Base-by-base conservation (phyloP, 305 asterid species). In the Salvia sclarea region DNA sequence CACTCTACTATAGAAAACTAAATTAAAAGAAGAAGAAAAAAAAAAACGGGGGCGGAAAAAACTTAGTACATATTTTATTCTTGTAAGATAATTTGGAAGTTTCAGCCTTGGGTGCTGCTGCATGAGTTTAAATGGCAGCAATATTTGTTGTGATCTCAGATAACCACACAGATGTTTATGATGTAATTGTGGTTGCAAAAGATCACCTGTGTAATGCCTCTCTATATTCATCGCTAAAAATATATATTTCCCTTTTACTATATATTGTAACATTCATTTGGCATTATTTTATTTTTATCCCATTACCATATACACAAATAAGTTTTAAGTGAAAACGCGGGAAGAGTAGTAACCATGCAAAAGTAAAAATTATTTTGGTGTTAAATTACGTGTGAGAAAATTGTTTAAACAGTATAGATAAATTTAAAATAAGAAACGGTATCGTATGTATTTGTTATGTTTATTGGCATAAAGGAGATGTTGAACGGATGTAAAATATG, bases 141-240 rank as follows among this genome's bases (percentile, higher is more conserved):
- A 38, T n/a, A 50, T 61, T 22, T 71, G 45, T 67, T 52, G 48
- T 66, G 70, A 24, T 74, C 56, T 61, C 60, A 56, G 56, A 49
- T 68, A 66, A 58, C 78, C 70, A 61, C 81, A 71, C 60, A 71
- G 70, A 57, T 80, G 78, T 64, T 78, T 76, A 76, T 77, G 78
- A 61, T 69, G 68, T 66, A 53, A 65, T 37, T 75, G 75, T 75
- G 82, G 78, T 67, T 66, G 56, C 47, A 44, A 66, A 38, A 69
- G 64, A 53, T 71, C 53, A 53, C 68, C 48, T 38, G 14, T 68
- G 69, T 53, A 76, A 70, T 72, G 59, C 47, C 21, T 45, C 24
- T 70, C 65, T 40, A 58, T 40, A 64, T 70, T 57, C 4, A 48
- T 35, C 25, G 37, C 18, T 45, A 3, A 35, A 57, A 10, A 12